Base-by-base conservation (phyloP, 2,329 filamentous ascomycete genomes). In the Fusarium anthophilum region DNA sequence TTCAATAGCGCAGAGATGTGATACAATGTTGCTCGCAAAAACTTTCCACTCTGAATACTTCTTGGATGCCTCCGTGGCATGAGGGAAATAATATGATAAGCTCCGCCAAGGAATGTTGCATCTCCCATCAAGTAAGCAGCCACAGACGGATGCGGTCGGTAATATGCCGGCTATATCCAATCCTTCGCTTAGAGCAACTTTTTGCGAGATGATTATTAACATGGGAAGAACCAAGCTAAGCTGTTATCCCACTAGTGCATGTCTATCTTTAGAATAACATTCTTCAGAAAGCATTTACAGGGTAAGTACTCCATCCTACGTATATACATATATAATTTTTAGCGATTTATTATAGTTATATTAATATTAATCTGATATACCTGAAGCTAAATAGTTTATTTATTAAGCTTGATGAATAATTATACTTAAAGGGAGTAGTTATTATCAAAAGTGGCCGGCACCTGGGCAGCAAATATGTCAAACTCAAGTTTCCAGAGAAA, bases 321-420 rank as follows among this genome's bases (percentile, higher is more conserved):
- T 32, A 15, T 5, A 11, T 20, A n/a, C n/a, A n/a, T 47, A 22
- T 7, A 5, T 35, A 22, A 20, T 5, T 15, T 15, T 10, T 0
- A 20, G 17, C 8, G 2, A 44, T 26, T 20, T 4, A 14, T 26
- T 12, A 7, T 7, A 45, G 7, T 26, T 3, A 22, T 3, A 47
- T 5, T 28, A 12, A 20, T 0, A 45, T 26, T 20, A 14, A 20
- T 20, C 5, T 1, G 14, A 8, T 26, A 5, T 20, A 12, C 8
- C 10, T 26, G 14, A 5, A 9, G 12, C 5, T 0, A 20, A 28
- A 24, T 24, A 12, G 7, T 24, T 15, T 44, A 7, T 24, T 10
- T 1, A 10, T 0, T 7, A 6, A 24, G 22, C 22, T 43, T 9
- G 0, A 18, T 0, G 5, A 20, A 1, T 26, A 9, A 4, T 8